Evolutionary conservation across 2,329 filamentous ascomycete species (phyloP).

Genomic region (Geosmithia morbida): DNA sequence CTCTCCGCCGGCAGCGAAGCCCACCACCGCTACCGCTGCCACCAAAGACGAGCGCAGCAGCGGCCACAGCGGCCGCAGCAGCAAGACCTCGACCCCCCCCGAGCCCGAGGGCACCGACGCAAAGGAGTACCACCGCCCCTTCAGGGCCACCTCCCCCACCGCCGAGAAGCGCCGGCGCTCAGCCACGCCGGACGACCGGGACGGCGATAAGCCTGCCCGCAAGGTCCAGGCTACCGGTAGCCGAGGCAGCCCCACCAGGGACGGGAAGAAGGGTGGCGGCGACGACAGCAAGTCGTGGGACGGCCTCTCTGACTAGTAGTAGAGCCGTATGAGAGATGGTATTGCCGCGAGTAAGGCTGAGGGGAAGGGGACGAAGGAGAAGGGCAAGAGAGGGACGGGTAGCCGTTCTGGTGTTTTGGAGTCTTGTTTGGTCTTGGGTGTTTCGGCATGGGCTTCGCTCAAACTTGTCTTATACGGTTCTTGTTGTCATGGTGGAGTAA

Average conservation of each 20-base stretch:
- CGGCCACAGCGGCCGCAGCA: background rate
- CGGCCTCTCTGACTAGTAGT: conserved; percentile 22
- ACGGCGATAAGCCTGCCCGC: conserved; percentile 9
- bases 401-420: background rate
- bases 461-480: background rate
- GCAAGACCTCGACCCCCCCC: background rate
- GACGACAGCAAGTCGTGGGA: conserved; percentile 29
- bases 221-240: conserved; percentile 9
- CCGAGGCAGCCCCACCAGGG: too few relatives aligned
- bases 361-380: background rate
- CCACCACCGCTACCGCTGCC: background rate
- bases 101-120: background rate
- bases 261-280: conserved; percentile 7
- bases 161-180: background rate
- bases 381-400: background rate
- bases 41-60: background rate
- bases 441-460: background rate
- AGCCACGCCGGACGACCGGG: background rate
- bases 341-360: background rate
- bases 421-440: background rate
- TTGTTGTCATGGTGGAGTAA: background rate
- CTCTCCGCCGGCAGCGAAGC: conserved; percentile 1
- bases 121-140: background rate
- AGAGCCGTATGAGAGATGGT: background rate
- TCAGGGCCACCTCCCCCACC: background rate